Evolutionary conservation across 2,329 filamentous ascomycete genomes (phyloP), one percentile per base, ranked within the genome.

Genomic region (Phaeophleospora eucalypticola): DNA sequence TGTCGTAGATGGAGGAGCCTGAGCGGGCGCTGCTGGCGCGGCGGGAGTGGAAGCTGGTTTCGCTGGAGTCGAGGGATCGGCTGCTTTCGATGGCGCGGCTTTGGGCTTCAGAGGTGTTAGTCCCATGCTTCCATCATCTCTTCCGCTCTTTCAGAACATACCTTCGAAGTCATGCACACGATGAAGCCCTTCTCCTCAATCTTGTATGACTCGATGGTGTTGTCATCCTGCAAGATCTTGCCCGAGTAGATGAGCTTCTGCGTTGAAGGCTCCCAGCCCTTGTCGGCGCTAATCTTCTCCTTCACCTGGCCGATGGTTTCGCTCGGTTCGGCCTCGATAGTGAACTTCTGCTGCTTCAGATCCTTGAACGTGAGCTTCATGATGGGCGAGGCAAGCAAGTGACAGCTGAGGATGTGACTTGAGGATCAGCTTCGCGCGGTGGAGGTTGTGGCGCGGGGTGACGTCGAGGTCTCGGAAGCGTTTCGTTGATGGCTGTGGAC

Each of bases 181-280:
- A 98, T 89, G 69, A 97, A 98, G 32, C 93, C 93, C 79, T 97
- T 98, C 80, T 97, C 93, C 72, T 98, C 91, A 55, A 98, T 97
- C 73, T 89, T 95, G 77, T 97, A 97, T 34, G 87, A 90, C 70
- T 89, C 89, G 60, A 98, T 87, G 2, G 90, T 95, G 66, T 96
- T 93, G 53, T 89, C 89, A 85, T 98, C 91, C 72, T 96, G 91
- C 57, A 98, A 77, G 61, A 98, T 97, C 77, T 98, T 98, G 75
- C 93, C 93, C 48, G 93, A 96, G 72, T 97, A 97, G 72, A 98
- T 98, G 65, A 98, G 83, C 78, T 97, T 97, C 73, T 95, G 87
- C 56, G 83, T 79, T 65, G 89, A 82, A 41, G 86, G 81, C 52
- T 95, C 90, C 89, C 91, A 97, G 70, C 89, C 89, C 73, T 96